phyloP scores from a whole-genome alignment of 345 rosid species.

The Eucalyptus curtisii region DNA sequence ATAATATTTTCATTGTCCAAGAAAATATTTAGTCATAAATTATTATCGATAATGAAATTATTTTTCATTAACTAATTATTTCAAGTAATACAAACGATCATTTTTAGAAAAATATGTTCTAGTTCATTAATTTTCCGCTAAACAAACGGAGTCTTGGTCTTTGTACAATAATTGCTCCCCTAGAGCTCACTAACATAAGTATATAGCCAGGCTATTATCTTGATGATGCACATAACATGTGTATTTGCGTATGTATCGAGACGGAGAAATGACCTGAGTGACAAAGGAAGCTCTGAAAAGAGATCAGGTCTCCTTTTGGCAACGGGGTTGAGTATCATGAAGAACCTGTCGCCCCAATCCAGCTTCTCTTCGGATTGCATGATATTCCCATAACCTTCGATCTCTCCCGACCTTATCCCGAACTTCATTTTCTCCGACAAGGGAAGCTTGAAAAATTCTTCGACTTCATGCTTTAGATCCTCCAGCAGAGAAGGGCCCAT shows the following conservation, averaged over 20 bases:
- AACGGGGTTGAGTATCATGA: constrained; percentile 10
- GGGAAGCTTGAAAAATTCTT: not conserved
- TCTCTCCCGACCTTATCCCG: not conserved
- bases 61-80: too few species aligned
- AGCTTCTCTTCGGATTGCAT: constrained; percentile 4
- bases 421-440: not conserved
- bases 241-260: not conserved
- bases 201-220: not conserved
- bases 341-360: constrained; percentile 20
- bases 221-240: not conserved
- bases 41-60: too few species aligned
- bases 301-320: constrained; percentile 15
- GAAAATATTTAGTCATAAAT: too few species aligned
- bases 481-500: not conserved
- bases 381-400: not conserved
- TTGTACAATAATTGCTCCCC: not conserved
- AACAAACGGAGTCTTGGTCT: not conserved
- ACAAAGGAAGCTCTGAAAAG: constrained; percentile 22
- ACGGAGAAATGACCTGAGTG: constrained; percentile 9
- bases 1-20: too few species aligned
- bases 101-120: too few species aligned
- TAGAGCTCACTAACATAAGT: not conserved
- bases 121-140: too few species aligned
- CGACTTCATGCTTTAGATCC: not conserved
- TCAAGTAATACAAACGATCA: too few species aligned